These are phyloP conservation scores for Podaxis pistillaris DNA, from an alignment of 768 basidiomycete genomes.

Conservation along the genomic window DNA sequence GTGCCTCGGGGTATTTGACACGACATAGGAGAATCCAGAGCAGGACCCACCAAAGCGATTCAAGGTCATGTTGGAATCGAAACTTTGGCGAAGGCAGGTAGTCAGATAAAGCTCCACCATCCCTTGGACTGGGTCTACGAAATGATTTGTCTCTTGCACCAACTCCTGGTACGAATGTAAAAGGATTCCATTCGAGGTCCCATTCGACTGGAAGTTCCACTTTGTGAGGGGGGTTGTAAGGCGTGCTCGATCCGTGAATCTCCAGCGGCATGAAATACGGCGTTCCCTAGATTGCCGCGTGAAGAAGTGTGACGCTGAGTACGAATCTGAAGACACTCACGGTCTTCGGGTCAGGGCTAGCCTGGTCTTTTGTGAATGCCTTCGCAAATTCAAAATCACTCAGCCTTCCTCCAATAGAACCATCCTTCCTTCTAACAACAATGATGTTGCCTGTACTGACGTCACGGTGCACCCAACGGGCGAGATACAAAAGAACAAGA, in stretches of 20 bases:
- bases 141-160: no score
- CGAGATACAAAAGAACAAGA: constrained; percentile 10
- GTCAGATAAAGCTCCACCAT: no score
- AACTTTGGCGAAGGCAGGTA: not conserved
- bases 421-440: not conserved
- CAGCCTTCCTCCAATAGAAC: not conserved
- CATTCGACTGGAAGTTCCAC: not conserved
- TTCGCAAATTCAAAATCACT: constrained; percentile 13
- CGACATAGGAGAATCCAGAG: constrained; percentile 2
- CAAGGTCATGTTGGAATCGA: constrained; percentile 10
- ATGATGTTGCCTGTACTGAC: constrained; percentile 11
- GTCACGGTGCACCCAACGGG: constrained; percentile 13
- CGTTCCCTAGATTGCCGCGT: constrained; percentile 6
- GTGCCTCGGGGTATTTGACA: not conserved
- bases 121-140: no score
- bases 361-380: not conserved
- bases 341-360: constrained; percentile 4
- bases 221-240: not conserved
- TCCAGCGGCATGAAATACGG: constrained; percentile 16
- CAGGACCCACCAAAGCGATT: constrained; percentile 10
- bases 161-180: no score
- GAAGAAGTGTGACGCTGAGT: not conserved
- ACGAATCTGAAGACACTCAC: not conserved
- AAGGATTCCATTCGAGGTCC: no score
- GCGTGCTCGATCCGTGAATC: not conserved